Conservation (phyloP, 257 asterid genomes). For the Solanum corneliomulleri region DNA sequence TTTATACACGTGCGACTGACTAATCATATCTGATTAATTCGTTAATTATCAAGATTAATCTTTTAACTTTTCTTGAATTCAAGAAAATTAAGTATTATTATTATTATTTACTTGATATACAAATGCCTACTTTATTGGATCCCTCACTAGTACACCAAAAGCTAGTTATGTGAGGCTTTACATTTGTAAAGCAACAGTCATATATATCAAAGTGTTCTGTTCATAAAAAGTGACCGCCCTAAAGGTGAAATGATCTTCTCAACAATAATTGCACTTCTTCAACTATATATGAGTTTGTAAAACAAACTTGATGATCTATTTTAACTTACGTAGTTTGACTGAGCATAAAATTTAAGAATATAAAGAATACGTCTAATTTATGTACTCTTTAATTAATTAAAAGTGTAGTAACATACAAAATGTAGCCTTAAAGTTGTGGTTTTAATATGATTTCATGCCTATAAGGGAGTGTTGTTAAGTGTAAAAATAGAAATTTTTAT, state of each 20-base stretch:
- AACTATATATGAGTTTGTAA: not conserved
- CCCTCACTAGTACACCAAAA: constrained; percentile 21
- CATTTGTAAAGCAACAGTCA: not conserved
- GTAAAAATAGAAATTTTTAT: not conserved
- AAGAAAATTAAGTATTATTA: constrained; percentile 13
- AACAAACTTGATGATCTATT: not conserved
- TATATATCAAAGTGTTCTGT: not conserved
- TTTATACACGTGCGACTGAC: constrained; percentile 16
- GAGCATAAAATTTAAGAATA: not conserved
- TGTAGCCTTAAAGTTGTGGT: not conserved
- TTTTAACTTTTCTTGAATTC: constrained; percentile 9
- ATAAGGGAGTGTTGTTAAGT: not conserved
- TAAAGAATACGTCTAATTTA: not conserved
- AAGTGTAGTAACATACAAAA: not conserved
- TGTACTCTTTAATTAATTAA: not conserved
- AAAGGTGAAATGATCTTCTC: not conserved
- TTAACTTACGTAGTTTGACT: not conserved
- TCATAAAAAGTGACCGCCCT: not conserved
- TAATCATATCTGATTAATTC: not conserved
- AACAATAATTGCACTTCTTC: not conserved
- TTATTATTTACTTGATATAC: constrained; percentile 14
- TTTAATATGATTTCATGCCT: not conserved
- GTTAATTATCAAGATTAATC: not conserved
- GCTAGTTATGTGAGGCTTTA: not conserved
- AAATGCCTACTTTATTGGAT: constrained; percentile 53